phyloP scores from a whole-genome alignment of 441 rosid genomes.

The Francoa sonchifolia region DNA sequence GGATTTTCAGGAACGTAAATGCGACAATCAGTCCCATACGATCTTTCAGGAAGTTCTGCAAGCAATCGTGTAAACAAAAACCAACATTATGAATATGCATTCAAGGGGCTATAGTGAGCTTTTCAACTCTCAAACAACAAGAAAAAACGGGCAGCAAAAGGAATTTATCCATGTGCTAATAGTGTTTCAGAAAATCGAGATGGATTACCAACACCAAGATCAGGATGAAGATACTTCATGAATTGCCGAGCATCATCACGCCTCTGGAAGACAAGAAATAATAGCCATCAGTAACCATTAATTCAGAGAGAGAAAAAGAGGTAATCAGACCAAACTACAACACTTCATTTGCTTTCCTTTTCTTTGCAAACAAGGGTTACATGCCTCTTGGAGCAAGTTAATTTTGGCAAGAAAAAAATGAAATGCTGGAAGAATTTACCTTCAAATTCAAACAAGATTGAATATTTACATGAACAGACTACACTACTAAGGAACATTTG shows the following conservation, averaged over 20 bases:
- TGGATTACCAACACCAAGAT: slow-evolving; percentile 86
- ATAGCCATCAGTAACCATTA: slow-evolving; percentile 17
- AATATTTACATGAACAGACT: background rate
- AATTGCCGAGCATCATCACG: slow-evolving; percentile 95
- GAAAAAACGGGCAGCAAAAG: no score
- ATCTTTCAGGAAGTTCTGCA: slow-evolving; percentile 97
- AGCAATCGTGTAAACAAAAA: slow-evolving; percentile 7
- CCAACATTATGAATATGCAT: background rate
- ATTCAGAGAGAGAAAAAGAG: no score
- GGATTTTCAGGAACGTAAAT: slow-evolving; percentile 74
- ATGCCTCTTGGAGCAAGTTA: no score
- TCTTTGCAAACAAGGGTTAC: no score
- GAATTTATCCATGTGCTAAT: no score
- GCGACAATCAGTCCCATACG: slow-evolving; percentile 96
- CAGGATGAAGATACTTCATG: slow-evolving; percentile 98
- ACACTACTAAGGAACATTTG: background rate
- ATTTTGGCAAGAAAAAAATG: no score
- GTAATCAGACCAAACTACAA: no score
- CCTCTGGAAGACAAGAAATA: slow-evolving; percentile 33
- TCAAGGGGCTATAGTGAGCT: slow-evolving; percentile 2
- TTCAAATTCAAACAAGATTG: no score
- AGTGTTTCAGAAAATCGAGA: slow-evolving; percentile 4
- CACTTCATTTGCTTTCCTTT: no score
- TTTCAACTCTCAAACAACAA: background rate
- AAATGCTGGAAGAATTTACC: no score